phyloP scores from a whole-genome alignment of 2,329 filamentous ascomycete species.

The Monosporascus sp. region DNA sequence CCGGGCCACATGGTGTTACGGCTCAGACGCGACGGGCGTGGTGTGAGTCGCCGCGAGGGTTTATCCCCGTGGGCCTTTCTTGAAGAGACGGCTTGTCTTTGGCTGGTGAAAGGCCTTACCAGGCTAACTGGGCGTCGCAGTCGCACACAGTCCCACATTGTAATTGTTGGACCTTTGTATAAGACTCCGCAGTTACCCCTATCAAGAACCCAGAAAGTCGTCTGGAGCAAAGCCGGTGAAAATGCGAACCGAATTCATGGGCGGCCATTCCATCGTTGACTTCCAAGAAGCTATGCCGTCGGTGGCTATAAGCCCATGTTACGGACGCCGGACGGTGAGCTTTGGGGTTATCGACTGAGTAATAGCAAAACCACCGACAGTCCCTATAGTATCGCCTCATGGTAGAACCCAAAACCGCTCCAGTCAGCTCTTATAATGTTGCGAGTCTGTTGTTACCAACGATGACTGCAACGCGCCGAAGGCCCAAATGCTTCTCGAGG shows the following conservation, averaged over 20 bases:
- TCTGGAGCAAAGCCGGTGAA: neutral
- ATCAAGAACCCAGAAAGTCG: neutral
- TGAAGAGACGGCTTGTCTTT: too few relatives aligned
- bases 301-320: neutral
- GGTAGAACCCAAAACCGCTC: neutral
- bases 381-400: neutral
- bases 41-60: too few relatives aligned
- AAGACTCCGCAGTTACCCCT: neutral
- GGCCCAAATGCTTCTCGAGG: neutral
- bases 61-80: too few relatives aligned
- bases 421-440: neutral
- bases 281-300: neutral
- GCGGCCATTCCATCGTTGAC: neutral
- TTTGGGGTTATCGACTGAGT: neutral
- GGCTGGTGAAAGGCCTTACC: too few relatives aligned
- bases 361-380: neutral
- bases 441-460: neutral
- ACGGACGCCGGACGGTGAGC: neutral
- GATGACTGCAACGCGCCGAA: neutral
- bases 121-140: neutral
- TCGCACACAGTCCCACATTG: neutral
- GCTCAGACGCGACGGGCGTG: too few relatives aligned
- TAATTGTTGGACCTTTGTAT: neutral
- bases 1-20: too few relatives aligned
- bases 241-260: neutral